phyloP scores from a whole-genome alignment of 2,329 filamentous ascomycete genomes.

The Alternaria sp. region DNA sequence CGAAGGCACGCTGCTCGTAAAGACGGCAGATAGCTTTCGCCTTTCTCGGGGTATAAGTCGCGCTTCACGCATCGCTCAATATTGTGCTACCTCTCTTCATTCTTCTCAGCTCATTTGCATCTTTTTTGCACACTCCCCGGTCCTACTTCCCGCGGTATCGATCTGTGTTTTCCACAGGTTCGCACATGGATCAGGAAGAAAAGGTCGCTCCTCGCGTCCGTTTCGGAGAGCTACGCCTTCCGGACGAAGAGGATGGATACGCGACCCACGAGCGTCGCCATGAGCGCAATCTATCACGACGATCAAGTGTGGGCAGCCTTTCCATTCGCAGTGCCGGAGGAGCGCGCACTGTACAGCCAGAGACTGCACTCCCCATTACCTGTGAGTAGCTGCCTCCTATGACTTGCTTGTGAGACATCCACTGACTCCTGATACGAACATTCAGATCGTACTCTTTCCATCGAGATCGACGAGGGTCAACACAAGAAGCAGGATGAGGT shows the following conservation, averaged over 20 bases:
- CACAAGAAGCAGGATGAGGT: conserved; percentile 34
- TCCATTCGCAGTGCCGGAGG: conserved; percentile 45
- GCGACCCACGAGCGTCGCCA: conserved; percentile 31
- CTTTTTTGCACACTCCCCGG: conserved; percentile 4
- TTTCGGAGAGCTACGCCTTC: conserved; percentile 27
- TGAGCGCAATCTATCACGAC: conserved; percentile 37
- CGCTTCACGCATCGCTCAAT: conserved; percentile 5
- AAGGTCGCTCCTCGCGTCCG: conserved; percentile 26
- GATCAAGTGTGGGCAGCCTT: conserved; percentile 46
- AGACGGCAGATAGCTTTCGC: background rate
- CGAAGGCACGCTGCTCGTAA: conserved; percentile 7
- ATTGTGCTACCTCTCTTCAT: conserved; percentile 5
- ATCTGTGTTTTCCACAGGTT: background rate
- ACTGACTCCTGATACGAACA: background rate
- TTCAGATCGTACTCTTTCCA: conserved; percentile 51
- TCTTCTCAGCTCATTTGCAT: conserved; percentile 7
- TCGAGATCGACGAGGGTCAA: conserved; percentile 49
- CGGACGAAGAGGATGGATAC: conserved; percentile 44
- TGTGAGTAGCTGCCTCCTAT: conserved; percentile 17
- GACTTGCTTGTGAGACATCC: background rate
- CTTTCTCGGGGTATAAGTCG: conserved; percentile 13
- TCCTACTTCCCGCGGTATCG: conserved; percentile 15
- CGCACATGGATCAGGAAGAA: conserved; percentile 37
- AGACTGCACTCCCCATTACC: conserved; percentile 52
- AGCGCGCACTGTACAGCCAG: conserved; percentile 49